Percentiles rank a stretch among this genome's conserved stretches.
Conservation (phyloP, 148 eudicot species). For the Rhododendron ovatum region DNA sequence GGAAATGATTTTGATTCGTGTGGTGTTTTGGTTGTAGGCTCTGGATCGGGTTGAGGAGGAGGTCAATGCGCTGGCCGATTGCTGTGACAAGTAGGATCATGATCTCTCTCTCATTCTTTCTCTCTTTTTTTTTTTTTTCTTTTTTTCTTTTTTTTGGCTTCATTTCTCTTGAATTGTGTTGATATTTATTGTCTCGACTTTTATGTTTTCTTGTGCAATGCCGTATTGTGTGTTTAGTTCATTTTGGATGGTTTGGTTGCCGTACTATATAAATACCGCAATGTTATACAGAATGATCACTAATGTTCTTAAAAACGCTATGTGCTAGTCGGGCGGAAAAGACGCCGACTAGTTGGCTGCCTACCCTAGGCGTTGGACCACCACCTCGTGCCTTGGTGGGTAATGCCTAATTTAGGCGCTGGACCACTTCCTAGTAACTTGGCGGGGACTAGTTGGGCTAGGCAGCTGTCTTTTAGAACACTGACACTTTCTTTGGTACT, state of each 20-base stretch:
- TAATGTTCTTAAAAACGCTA: neutral
- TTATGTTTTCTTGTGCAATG: neutral
- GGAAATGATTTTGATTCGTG: neutral
- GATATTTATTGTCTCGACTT: neutral
- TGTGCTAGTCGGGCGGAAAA: neutral
- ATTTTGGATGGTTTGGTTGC: neutral
- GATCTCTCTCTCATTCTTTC: neutral
- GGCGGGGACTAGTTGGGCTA: no score
- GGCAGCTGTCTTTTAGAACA: no score
- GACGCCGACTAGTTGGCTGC: neutral
- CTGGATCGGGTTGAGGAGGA: constrained; percentile 99
- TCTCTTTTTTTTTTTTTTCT: no score
- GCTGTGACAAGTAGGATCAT: constrained; percentile 72
- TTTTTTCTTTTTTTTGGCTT: neutral
- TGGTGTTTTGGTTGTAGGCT: constrained; percentile 44
- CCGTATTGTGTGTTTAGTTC: neutral
- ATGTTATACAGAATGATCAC: neutral
- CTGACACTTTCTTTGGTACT: no score
- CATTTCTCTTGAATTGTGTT: neutral
- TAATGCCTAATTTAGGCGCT: no score
- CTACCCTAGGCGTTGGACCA: neutral
- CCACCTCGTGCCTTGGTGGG: neutral
- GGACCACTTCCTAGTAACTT: no score
- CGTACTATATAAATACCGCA: neutral
- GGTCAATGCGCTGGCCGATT: constrained; percentile 82